A percentile compares a stretch with the other conserved stretches of the same genome.
Evolutionary conservation across 306 rosid species (phyloP).

Genomic region (Hippophae tibetana): DNA sequence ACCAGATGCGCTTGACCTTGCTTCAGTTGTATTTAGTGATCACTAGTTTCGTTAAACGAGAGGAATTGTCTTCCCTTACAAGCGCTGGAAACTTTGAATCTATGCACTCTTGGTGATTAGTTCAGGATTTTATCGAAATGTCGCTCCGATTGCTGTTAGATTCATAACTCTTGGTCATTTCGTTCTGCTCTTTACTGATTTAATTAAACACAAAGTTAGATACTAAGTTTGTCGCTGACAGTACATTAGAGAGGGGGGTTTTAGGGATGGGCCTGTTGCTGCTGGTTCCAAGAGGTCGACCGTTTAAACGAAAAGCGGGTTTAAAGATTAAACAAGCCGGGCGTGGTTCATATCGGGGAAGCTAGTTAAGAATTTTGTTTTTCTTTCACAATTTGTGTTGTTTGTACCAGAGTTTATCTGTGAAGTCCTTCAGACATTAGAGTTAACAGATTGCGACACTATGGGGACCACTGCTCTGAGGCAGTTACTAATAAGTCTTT

Average conservation of each 20-base stretch:
- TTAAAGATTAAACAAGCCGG: conserved; percentile 81
- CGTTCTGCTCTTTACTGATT: conserved; percentile 20
- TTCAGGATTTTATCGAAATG: conserved; percentile 9
- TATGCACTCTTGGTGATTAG: conserved; percentile 10
- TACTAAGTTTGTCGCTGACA: background rate
- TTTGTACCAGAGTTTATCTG: conserved; percentile 13
- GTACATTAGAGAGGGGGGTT: conserved; percentile 1
- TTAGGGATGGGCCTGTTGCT: conserved; percentile 47
- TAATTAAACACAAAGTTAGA: no score
- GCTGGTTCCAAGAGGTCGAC: conserved; percentile 52
- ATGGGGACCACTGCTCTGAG: conserved; percentile 53
- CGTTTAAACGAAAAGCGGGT: conserved; percentile 67
- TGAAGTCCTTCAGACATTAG: background rate
- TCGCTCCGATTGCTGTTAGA: conserved; percentile 20
- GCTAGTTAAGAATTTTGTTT: conserved; percentile 38
- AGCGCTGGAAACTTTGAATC: background rate
- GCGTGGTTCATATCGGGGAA: conserved; percentile 80
- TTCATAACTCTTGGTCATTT: conserved; percentile 11
- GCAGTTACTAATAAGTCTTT: conserved; percentile 55
- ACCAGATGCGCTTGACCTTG: background rate
- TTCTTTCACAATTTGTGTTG: conserved; percentile 17
- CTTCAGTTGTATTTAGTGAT: background rate
- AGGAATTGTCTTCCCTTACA: background rate
- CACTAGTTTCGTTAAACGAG: background rate
- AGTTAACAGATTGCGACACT: conserved; percentile 2